Base-by-base conservation (phyloP, 148 eudicot genomes). In the Pharnaceum exiguum region DNA sequence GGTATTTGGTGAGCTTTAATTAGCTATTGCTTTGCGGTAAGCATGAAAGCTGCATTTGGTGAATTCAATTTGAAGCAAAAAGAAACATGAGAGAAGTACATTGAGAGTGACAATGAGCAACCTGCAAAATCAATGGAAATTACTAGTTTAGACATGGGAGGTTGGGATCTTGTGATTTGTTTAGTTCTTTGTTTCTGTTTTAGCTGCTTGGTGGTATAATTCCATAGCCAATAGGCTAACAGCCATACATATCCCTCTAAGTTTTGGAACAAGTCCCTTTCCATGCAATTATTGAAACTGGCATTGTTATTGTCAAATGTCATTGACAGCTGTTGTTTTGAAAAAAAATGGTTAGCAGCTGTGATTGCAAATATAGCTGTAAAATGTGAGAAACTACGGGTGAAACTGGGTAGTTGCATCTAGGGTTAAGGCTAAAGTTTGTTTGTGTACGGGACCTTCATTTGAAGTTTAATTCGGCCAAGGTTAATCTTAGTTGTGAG, bases 251-350 rank as follows among this genome's bases (percentile, higher is more conserved):
- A 42, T 39, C 57, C 53, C 30, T 60, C 66, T 44, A 60, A 18
- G 22, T 22, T 51, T 53, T 46, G 51, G 33, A 67, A 51, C 17
- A 54, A 28, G 33, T 61, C 42, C 23, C 29, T 51, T 59, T 67
- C 39, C 11, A 4, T 17, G n/a, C 13, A 5, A 17, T 40, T 28
- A 38, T 50, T 59, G 49, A 5, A 40, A 22, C 10, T 30, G 58
- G 44, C 36, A 37, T 44, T 44, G 30, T 53, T 53, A 26, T 7
- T 53, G 48, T 46, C 66, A 21, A 45, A 37, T 42, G 2, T 60
- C 61, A 60, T 21, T 32, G 46, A 68, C 72, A 68, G 66, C 72
- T 61, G 55, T 60, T 52, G 55, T 1, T 7, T 29, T 19, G 0
- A 9, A 7, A 2, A 30, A 2, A 4, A 30, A 10, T 50, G 17